Conservation (phyloP, 768 basidiomycete species). For the Lactarius sanguifluus region DNA sequence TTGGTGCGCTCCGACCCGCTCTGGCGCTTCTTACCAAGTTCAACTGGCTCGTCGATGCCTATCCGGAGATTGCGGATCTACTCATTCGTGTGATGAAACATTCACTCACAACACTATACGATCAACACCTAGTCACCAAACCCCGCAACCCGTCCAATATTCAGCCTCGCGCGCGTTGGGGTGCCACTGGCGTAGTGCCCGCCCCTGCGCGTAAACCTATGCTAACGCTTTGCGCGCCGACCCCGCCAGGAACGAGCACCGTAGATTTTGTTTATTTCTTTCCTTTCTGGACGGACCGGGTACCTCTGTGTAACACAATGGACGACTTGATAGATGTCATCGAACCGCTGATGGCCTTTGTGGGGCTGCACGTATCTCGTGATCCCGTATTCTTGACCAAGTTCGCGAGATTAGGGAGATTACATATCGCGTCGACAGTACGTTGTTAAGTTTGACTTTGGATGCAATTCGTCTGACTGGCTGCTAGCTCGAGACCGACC, state of each 20-base stretch:
- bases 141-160: slow-evolving; percentile 62
- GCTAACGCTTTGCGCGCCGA: slow-evolving; percentile 76
- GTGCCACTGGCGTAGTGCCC: slow-evolving; percentile 51
- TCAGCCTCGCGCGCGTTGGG: slow-evolving; percentile 63
- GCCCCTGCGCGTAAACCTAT: slow-evolving; percentile 58
- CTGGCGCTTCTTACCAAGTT: slow-evolving; percentile 77
- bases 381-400: slow-evolving; percentile 77
- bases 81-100: slow-evolving; percentile 72
- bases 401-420: slow-evolving; percentile 73
- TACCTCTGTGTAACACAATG: slow-evolving; percentile 61
- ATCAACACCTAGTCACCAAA: slow-evolving; percentile 48
- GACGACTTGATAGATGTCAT: slow-evolving; percentile 76
- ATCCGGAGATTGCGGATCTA: slow-evolving; percentile 83
- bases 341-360: slow-evolving; percentile 75
- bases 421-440: slow-evolving; percentile 58
- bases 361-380: slow-evolving; percentile 79
- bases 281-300: slow-evolving; percentile 71
- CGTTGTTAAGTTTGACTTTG: slow-evolving; percentile 23
- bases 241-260: slow-evolving; percentile 71
- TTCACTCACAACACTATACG: slow-evolving; percentile 70
- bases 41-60: slow-evolving; percentile 80
- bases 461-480: slow-evolving; percentile 10
- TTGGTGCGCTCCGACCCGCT: slow-evolving; percentile 81
- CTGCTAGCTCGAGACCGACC: slow-evolving; percentile 49
- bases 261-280: slow-evolving; percentile 91